Base-by-base conservation (phyloP, 176 grass and related monocot genomes). In the Tillandsia leiboldiana region DNA sequence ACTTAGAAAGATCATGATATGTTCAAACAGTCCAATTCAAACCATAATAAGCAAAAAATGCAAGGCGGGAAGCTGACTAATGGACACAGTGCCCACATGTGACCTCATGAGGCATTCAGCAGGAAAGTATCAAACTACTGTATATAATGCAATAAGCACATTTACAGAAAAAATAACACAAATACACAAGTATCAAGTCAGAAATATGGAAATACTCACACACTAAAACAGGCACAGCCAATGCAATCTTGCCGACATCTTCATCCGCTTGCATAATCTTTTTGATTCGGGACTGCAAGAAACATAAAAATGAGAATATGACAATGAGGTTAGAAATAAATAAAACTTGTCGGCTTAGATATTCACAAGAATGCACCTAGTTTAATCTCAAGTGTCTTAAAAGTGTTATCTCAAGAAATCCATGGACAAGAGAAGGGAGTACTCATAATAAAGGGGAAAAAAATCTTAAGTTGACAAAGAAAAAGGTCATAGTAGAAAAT, bases 191-290 rank as follows among this genome's bases (percentile, higher is more conserved):
- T 8, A 59, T 1, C 9, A 10, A 18, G 15, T 18, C 6, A 59
- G 10, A 59, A 10, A 59, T 59, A 59, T 42, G 33, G 33, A 59
- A 59, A 59, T 59, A 86, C 95, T 88, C 86, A 99, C 95, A 99
- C 51, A 99, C 95, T 88, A 99, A 81, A 90, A 99, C 84, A 83
- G 95, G 95, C 71, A 99, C 95, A 53, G 95, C 95, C 51, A 76
- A 64, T 14, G 95, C 95, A 75, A 99, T 99, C 80, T 99, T 99
- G 54, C 95, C 90, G 61, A 99, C 90, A 12, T 99, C 95, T 72
- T 99, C 95, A 80, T 99, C 95, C 84, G 95, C 84, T 88, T 99
- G 90, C 95, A 99, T 99, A 69, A 99, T 99, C 82, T 99, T 99
- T 73, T 99, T 99, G 80, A 99, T 99, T 66, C 90, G 84, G 33